Evolutionary conservation across 225 moss, liverwort and hornwort species (phyloP).

Genomic region (Rhytidiadelphus loreus): DNA sequence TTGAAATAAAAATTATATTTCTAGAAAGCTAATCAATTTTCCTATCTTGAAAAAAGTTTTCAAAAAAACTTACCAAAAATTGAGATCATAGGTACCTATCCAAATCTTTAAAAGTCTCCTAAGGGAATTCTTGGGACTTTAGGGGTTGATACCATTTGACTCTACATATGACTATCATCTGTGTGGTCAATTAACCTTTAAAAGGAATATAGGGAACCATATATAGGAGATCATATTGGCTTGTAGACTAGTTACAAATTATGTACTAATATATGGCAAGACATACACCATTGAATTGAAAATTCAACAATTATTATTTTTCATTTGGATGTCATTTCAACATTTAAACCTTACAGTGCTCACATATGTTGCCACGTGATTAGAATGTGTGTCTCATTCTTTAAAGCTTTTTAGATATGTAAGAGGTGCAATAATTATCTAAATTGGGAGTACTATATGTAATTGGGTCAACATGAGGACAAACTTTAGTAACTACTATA

Average conservation of each 20-base stretch:
- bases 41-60: not conserved
- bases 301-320: not conserved
- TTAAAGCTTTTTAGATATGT: accelerated
- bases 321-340: not conserved
- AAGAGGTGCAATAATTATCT: not conserved
- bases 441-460: not conserved
- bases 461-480: too few species aligned
- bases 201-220: too few species aligned
- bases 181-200: not conserved
- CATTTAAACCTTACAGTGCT: not conserved
- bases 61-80: not conserved
- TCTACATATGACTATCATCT: not conserved
- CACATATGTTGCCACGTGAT: not conserved
- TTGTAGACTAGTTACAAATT: not conserved
- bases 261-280: not conserved
- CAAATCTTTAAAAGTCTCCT: accelerated
- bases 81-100: accelerated
- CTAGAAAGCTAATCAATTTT: accelerated
- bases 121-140: accelerated
- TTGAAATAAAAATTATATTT: not conserved
- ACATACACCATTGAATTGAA: not conserved
- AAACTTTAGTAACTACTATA: not conserved
- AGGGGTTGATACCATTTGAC: not conserved
- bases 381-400: not conserved
- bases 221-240: accelerated